These are phyloP conservation scores for Hyaloperonospora brassicae DNA, from an alignment of 352 stramenopile species.

Conservation along the genomic window DNA sequence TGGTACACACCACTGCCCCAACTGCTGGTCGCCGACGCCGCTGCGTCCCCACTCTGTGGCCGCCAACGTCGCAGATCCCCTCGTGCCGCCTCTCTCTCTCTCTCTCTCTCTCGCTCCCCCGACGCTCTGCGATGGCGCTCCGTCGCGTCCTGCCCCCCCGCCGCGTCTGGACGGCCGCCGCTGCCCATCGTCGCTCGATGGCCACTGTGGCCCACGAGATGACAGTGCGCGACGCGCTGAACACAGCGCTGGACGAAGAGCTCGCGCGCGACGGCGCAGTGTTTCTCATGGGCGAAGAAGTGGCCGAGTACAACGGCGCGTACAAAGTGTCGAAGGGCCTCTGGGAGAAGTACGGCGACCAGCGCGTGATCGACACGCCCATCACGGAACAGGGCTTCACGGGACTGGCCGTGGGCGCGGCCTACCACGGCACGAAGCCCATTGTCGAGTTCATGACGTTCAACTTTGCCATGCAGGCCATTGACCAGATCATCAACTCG, in stretches of 20 bases:
- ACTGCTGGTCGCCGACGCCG: constrained; percentile 8
- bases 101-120: too few relatives aligned
- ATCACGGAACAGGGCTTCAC: constrained; percentile 98
- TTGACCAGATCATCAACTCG: constrained; percentile 99
- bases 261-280: constrained; percentile 94
- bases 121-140: constrained; percentile 29
- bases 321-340: constrained; percentile 99
- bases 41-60: constrained; percentile 28
- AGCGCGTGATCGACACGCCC: constrained; percentile 99
- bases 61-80: constrained; percentile 20
- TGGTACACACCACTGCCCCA: background rate
- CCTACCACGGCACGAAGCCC: constrained; percentile 96
- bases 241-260: constrained; percentile 98
- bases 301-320: constrained; percentile 98
- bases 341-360: constrained; percentile 98
- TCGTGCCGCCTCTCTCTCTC: background rate
- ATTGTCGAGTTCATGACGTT: constrained; percentile 99
- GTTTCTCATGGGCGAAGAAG: constrained; percentile 96
- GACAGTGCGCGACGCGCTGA: constrained; percentile 98
- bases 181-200: constrained; percentile 54
- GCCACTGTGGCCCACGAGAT: constrained; percentile 80
- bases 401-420: constrained; percentile 89
- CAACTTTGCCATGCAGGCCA: constrained; percentile 99
- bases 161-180: constrained; percentile 26
- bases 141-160: constrained; percentile 42